These are phyloP conservation scores for Pneumocystis carinii DNA, from an alignment of 1,139 yeast genomes.

Conservation along the genomic window DNA sequence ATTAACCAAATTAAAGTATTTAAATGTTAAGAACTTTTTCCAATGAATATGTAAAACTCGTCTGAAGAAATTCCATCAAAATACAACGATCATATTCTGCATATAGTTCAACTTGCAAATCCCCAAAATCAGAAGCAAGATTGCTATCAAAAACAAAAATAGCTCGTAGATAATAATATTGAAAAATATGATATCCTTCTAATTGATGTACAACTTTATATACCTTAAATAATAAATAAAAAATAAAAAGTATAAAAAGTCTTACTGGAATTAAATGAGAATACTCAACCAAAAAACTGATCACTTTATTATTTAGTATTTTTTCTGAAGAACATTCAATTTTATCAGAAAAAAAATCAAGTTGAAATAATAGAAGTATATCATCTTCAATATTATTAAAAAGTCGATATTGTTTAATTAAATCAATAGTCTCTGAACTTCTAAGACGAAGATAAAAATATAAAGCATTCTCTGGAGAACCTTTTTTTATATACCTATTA, in stretches of 20 bases:
- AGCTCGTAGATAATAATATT: slow-evolving; percentile 46
- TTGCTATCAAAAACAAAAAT: slow-evolving; percentile 41
- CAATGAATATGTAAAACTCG: slow-evolving; percentile 45
- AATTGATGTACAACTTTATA: slow-evolving; percentile 35
- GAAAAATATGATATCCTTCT: slow-evolving; percentile 25
- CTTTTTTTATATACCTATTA: neutral
- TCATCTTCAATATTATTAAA: slow-evolving; percentile 9
- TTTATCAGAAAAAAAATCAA: neutral
- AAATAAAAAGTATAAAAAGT: neutral
- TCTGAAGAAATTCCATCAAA: slow-evolving; percentile 42
- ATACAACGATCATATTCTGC: slow-evolving; percentile 42
- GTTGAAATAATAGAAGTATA: slow-evolving; percentile 4
- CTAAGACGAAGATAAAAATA: slow-evolving; percentile 9
- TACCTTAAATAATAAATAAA: neutral
- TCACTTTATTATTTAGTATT: slow-evolving; percentile 3
- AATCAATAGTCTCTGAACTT: slow-evolving; percentile 7
- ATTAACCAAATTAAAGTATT: neutral
- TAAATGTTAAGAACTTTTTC: slow-evolving; percentile 24
- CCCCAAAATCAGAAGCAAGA: slow-evolving; percentile 43
- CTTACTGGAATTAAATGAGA: slow-evolving; percentile 9
- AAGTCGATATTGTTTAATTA: slow-evolving; percentile 9
- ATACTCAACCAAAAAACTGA: slow-evolving; percentile 9
- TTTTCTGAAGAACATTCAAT: neutral
- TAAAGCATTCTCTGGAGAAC: slow-evolving; percentile 9
- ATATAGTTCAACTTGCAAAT: slow-evolving; percentile 44